Percentiles rank a stretch among this genome's conserved stretches.
phyloP scores from a whole-genome alignment of 352 stramenopile genomes.

The Pseudoperonospora humuli region DNA sequence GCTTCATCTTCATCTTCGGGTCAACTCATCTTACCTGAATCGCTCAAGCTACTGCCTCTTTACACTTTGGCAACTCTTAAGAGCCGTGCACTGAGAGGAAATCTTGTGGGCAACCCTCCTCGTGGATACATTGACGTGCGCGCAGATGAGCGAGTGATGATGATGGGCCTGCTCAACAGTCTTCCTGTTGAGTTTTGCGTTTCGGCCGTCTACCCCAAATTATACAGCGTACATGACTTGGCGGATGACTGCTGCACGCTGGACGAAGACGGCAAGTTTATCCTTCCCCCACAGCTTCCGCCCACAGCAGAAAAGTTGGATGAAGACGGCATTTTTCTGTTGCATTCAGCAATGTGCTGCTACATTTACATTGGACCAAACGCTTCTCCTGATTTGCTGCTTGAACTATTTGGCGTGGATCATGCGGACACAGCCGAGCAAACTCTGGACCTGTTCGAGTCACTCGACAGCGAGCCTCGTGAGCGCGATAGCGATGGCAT shows the following conservation, averaged over 20 bases:
- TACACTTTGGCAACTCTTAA: constrained; percentile 87
- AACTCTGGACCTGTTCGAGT: constrained; percentile 63
- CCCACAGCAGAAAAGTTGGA: constrained; percentile 83
- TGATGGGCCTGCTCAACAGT: constrained; percentile 76
- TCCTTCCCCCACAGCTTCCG: constrained; percentile 64
- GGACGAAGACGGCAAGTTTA: constrained; percentile 73
- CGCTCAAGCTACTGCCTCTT: constrained; percentile 85
- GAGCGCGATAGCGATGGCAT: constrained; percentile 28
- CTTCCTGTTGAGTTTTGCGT: constrained; percentile 78
- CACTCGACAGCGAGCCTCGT: constrained; percentile 38
- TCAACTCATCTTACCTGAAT: constrained; percentile 89
- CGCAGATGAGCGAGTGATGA: constrained; percentile 82
- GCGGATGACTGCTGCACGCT: constrained; percentile 69
- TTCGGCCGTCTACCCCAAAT: constrained; percentile 80
- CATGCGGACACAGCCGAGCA: constrained; percentile 71
- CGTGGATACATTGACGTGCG: constrained; percentile 81
- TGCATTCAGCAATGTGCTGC: constrained; percentile 82
- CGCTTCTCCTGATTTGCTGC: constrained; percentile 52
- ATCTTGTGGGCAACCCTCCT: constrained; percentile 68
- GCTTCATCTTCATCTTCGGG: constrained; percentile 84
- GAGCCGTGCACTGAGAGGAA: constrained; percentile 76
- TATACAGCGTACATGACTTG: constrained; percentile 85
- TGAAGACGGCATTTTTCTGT: constrained; percentile 78
- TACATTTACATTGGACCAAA: constrained; percentile 85
- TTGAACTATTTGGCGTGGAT: constrained; percentile 79